These are phyloP conservation scores for Pleurotus djamor DNA, from an alignment of 768 basidiomycete genomes.

Conservation along the genomic window DNA sequence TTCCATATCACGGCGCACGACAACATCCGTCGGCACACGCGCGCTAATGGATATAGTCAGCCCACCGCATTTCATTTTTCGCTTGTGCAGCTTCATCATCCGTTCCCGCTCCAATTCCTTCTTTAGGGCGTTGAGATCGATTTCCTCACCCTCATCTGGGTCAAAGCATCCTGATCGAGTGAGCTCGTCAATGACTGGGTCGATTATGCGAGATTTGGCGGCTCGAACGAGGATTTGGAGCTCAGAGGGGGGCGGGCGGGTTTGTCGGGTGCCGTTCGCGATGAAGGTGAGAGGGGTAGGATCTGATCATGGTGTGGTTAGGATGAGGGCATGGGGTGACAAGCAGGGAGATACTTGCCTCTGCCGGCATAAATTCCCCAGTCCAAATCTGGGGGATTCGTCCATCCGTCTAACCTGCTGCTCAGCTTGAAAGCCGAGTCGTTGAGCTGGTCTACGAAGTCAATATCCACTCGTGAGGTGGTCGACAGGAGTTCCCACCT, in stretches of 20 bases:
- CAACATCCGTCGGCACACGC: slow-evolving; percentile 37
- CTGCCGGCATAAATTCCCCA: slow-evolving; percentile 59
- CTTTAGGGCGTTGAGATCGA: slow-evolving; percentile 37
- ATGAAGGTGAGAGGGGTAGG: slow-evolving; percentile 50
- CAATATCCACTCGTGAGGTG: too few species aligned
- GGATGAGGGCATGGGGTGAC: not conserved
- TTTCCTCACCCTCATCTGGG: slow-evolving; percentile 31
- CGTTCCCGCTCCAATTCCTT: slow-evolving; percentile 48
- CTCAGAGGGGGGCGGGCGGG: slow-evolving; percentile 38
- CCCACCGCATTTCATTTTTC: slow-evolving; percentile 37
- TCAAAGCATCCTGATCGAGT: slow-evolving; percentile 33
- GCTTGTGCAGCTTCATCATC: slow-evolving; percentile 54
- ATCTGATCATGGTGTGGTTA: slow-evolving; percentile 34
- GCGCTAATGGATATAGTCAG: slow-evolving; percentile 17
- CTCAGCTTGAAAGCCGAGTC: slow-evolving; percentile 34
- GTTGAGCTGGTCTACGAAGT: slow-evolving; percentile 15
- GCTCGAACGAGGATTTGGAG: slow-evolving; percentile 59
- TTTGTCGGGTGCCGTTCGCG: slow-evolving; percentile 32
- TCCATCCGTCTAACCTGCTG: slow-evolving; percentile 39
- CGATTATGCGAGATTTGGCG: slow-evolving; percentile 48
- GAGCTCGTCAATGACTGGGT: slow-evolving; percentile 40
- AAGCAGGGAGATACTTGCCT: slow-evolving; percentile 37
- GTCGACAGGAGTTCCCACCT: too few species aligned
- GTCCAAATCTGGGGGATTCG: slow-evolving; percentile 48
- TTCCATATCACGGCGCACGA: slow-evolving; percentile 52